Evolutionary conservation across 2,329 filamentous ascomycete genomes (phyloP), one percentile per base, ranked within the genome.

Genomic region (Hymenoscyphus fructigenus): DNA sequence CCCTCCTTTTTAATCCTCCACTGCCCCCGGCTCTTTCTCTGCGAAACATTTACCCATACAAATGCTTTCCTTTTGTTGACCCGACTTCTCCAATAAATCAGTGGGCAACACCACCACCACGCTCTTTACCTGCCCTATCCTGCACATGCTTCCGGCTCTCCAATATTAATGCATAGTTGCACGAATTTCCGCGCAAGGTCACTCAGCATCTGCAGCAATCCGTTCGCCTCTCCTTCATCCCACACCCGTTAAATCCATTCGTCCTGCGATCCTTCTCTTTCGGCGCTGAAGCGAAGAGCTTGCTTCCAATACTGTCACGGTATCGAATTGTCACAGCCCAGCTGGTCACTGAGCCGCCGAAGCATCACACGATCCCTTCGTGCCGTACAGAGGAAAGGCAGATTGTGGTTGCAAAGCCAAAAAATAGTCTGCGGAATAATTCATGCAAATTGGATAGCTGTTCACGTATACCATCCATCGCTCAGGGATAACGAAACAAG

Each of bases 201-300:
- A 64, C 62, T 61, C 66, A 65, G 59, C 66, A 59, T 62, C 68
- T 69, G 67, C 68, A 69, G n/a, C 66, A 38, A 62, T 66, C 70
- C 67, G 65, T 63, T 47, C 63, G 60, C 61, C 60, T 61, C 61
- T 59, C 57, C 64, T 32, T 66, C 67, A 61, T 61, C 61, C 64
- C 57, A 60, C 62, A 60, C 50, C 56, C 57, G 26, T 61, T 59
- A 56, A 44, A 12, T 57, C 63, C 59, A 56, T 38, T 66, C 66
- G 64, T 66, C 38, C 57, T 59, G 17, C n/a, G 29, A 62, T 20
- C 29, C n/a, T n/a, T 60, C 29, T n/a, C 60, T 56, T 29, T 59
- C 65, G 28, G 23, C 28, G 10, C 62, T 61, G 56, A 65, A 60
- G 59, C 59, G 57, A 58, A 14, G 28, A 28, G 9, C 12, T n/a